Percentiles rank a stretch among this genome's conserved stretches.
Evolutionary conservation across 2,329 filamentous ascomycete genomes (phyloP).

Genomic region (Nannizzia gypsea): DNA sequence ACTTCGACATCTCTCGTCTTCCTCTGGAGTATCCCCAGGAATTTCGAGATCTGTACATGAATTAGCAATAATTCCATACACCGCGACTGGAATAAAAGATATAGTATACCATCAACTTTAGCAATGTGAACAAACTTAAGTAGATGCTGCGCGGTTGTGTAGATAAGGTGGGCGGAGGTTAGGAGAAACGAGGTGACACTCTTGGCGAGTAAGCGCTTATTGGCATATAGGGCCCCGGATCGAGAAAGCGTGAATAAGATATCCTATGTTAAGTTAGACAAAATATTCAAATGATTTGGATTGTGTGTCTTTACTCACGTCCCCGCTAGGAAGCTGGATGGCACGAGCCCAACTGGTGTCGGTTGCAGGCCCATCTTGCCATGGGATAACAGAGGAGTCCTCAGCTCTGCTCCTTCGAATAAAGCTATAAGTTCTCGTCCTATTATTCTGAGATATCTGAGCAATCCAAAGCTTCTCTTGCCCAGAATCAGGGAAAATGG

Average conservation of each 20-base stretch:
- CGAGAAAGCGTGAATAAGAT: constrained; percentile 56
- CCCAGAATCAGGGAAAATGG: constrained; percentile 27
- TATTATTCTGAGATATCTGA: constrained; percentile 18
- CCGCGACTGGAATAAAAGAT: constrained; percentile 16
- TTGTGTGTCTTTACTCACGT: constrained; percentile 22
- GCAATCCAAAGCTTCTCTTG: constrained; percentile 29
- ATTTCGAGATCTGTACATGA: constrained; percentile 58
- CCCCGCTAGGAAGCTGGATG: constrained; percentile 27
- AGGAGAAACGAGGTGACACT: constrained; percentile 87
- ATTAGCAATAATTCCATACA: not conserved
- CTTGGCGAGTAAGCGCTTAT: constrained; percentile 59
- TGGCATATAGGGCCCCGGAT: constrained; percentile 67
- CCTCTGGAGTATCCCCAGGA: constrained; percentile 77
- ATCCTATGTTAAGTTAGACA: constrained; percentile 24
- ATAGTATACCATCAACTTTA: constrained; percentile 47
- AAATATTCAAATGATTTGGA: not conserved
- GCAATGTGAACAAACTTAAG: constrained; percentile 87
- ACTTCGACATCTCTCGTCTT: constrained; percentile 80
- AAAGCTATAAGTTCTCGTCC: constrained; percentile 23
- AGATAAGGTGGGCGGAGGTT: constrained; percentile 71
- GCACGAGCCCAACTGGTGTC: constrained; percentile 31
- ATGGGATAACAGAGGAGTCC: constrained; percentile 14
- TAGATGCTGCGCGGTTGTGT: constrained; percentile 84
- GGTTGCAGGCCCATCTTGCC: constrained; percentile 23
- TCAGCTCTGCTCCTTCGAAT: constrained; percentile 17